A percentile compares a stretch with the other conserved stretches of the same genome.
phyloP scores from a whole-genome alignment of 805 yeast genomes.

The Clavispora asparagi region DNA sequence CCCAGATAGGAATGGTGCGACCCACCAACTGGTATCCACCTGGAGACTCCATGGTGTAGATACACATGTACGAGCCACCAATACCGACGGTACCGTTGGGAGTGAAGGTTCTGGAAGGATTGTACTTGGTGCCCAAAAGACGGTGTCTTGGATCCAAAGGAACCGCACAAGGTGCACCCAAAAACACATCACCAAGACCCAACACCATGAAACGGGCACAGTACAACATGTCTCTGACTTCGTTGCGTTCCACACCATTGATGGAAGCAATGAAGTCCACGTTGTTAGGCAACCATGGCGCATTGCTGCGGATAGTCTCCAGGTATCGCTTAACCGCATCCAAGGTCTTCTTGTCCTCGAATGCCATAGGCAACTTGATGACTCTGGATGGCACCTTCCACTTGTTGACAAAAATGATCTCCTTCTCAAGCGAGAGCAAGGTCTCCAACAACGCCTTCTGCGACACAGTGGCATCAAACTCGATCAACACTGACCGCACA shows the following conservation, averaged over 20 bases:
- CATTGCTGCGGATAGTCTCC: conserved; percentile 88
- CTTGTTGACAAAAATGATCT: conserved; percentile 64
- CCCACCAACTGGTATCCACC: conserved; percentile 98
- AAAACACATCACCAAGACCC: conserved; percentile 94
- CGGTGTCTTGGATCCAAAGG: conserved; percentile 97
- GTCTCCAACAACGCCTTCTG: conserved; percentile 61
- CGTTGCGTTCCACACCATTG: conserved; percentile 71
- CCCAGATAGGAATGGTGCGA: conserved; percentile 97
- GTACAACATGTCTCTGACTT: conserved; percentile 79
- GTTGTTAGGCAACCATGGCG: conserved; percentile 98
- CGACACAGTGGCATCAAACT: conserved; percentile 63
- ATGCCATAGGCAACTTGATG: conserved; percentile 89
- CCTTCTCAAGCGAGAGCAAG: conserved; percentile 69
- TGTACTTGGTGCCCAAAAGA: conserved; percentile 86
- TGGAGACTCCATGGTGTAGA: conserved; percentile 96
- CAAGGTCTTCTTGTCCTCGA: conserved; percentile 85
- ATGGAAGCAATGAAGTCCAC: conserved; percentile 92
- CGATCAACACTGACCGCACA: conserved; percentile 89
- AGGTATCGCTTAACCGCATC: conserved; percentile 87
- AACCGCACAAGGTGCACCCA: conserved; percentile 98
- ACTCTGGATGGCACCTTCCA: conserved; percentile 86
- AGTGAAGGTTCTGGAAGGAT: conserved; percentile 93
- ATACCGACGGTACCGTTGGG: conserved; percentile 97
- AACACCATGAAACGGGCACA: conserved; percentile 86
- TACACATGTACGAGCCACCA: conserved; percentile 99